Percentiles rank a stretch among this genome's conserved stretches.
phyloP scores from a whole-genome alignment of 139 green algal genomes.

The Penium margaritaceum region DNA sequence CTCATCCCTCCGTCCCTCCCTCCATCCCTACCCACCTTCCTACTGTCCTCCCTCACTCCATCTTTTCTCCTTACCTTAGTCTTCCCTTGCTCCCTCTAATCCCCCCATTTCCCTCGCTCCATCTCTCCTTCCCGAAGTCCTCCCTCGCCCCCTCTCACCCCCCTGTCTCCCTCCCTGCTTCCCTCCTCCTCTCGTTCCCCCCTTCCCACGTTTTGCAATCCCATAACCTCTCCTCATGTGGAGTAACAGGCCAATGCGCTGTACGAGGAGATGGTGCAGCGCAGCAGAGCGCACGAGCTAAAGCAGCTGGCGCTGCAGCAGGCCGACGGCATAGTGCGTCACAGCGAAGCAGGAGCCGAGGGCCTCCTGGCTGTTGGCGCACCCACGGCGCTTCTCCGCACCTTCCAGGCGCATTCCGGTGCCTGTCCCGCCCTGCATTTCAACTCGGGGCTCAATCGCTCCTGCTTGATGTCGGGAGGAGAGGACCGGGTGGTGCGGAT shows the following conservation, averaged over 20 bases:
- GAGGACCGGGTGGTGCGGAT: slow-evolving; percentile 19
- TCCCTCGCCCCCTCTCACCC: no score
- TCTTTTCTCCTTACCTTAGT: no score
- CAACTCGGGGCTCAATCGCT: neutral
- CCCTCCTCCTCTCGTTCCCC: no score
- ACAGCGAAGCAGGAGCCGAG: slow-evolving; percentile 18
- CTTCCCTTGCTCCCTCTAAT: no score
- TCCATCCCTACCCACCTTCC: no score
- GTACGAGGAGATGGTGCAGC: slow-evolving; percentile 41
- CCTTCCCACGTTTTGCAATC: no score
- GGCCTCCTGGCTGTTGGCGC: slow-evolving; percentile 4
- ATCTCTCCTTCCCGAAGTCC: no score
- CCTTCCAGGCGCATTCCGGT: slow-evolving; percentile 19
- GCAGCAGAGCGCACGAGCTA: neutral
- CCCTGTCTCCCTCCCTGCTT: no score
- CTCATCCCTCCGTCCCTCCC: no score
- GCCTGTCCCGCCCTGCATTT: slow-evolving; percentile 25
- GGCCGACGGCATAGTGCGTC: slow-evolving; percentile 34
- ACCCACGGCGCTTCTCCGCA: neutral
- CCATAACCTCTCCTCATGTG: no score
- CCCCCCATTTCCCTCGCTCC: no score
- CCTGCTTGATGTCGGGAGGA: slow-evolving; percentile 8
- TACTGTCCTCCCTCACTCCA: no score
- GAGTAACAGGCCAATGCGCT: slow-evolving; percentile 39
- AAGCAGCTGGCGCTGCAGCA: slow-evolving; percentile 23